phyloP scores from a whole-genome alignment of 305 asterid species.

The Andrographis paniculata region DNA sequence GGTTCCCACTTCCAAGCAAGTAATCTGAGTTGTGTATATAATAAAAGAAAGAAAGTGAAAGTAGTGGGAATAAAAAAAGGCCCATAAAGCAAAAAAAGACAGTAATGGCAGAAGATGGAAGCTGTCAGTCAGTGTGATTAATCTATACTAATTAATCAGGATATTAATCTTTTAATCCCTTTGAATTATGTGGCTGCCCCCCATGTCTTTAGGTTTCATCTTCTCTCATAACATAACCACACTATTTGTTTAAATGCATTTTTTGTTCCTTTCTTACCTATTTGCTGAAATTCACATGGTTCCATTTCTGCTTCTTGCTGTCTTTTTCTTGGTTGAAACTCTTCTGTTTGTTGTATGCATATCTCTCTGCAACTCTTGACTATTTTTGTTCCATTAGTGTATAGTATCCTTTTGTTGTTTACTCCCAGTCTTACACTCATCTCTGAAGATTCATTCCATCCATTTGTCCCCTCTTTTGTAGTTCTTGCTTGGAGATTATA shows the following conservation, averaged over 20 bases:
- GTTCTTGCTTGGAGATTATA: too few species aligned
- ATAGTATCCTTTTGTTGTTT: constrained; percentile 19
- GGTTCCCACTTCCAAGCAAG: constrained; percentile 30
- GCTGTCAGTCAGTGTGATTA: constrained; percentile 19
- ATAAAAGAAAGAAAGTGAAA: constrained; percentile 11
- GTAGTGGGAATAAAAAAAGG: constrained; percentile 14
- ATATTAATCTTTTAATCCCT: neutral
- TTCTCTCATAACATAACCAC: constrained; percentile 3
- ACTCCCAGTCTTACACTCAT: constrained; percentile 12
- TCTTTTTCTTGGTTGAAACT: constrained; percentile 21
- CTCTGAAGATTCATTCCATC: constrained; percentile 17
- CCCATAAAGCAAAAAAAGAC: constrained; percentile 3
- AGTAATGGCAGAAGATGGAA: constrained; percentile 13
- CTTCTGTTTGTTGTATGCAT: constrained; percentile 26
- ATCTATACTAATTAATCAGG: neutral
- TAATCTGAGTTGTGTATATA: constrained; percentile 31
- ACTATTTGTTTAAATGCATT: constrained; percentile 18
- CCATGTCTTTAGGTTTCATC: constrained; percentile 17
- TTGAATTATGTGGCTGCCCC: constrained; percentile 10
- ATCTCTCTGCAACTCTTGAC: constrained; percentile 27
- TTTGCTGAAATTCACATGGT: constrained; percentile 26
- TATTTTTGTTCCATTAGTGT: constrained; percentile 17
- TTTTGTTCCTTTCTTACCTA: constrained; percentile 23
- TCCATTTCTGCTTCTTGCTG: constrained; percentile 15
- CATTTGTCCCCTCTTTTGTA: constrained; percentile 19